Base-by-base conservation (phyloP, 495 filamentous ascomycete species). In the Trichocladium antarcticum region DNA sequence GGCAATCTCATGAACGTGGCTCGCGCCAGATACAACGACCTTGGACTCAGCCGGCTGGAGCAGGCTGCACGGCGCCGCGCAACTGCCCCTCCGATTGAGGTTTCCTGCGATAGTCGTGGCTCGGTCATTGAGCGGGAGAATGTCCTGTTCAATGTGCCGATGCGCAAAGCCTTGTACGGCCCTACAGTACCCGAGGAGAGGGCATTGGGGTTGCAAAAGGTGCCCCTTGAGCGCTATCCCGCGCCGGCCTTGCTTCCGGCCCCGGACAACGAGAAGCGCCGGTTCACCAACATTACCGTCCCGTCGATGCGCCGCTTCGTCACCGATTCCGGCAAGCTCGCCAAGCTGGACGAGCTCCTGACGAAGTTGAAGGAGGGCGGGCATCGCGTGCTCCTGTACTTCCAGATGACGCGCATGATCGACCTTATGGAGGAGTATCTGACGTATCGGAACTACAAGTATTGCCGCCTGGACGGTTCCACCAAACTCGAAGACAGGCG, bases 381-480 rank as follows among this genome's bases (percentile, higher is more conserved):
- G 37, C 92, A 99, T 58, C 89, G 92, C 58, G 92, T 99, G 15
- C 78, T 99, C 7, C 73, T 99, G n/a, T 99, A 99, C 73, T 99
- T 99, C 82, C 92, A 99, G 70, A 99, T 99, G 92, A 99, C 92
- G n/a, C 82, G 85, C 57, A 99, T 99, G 92, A 97, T 99, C 61
- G 92, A 99, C 60, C 71, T 99, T 31, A 96, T 96, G 84, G 92
- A 99, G 59, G 92, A 99, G 66, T 99, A 97, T 60, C 75, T 99
- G 35, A 97, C 92, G 3, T 97, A 95, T 70, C 83, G 92, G 56
- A 95, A 96, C 68, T 96, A 93, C 80, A 95, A 94, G 64, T 98
- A 97, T 70, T 89, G 90, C 50, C 84, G 92, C 16, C 78, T 98
- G 27, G 92, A 98, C 57, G 92, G 92, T 60, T 95, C 88, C 27